These are phyloP conservation scores for Alternaria angustiovoidea DNA, from an alignment of 2,329 filamentous ascomycete species.

Conservation along the genomic window DNA sequence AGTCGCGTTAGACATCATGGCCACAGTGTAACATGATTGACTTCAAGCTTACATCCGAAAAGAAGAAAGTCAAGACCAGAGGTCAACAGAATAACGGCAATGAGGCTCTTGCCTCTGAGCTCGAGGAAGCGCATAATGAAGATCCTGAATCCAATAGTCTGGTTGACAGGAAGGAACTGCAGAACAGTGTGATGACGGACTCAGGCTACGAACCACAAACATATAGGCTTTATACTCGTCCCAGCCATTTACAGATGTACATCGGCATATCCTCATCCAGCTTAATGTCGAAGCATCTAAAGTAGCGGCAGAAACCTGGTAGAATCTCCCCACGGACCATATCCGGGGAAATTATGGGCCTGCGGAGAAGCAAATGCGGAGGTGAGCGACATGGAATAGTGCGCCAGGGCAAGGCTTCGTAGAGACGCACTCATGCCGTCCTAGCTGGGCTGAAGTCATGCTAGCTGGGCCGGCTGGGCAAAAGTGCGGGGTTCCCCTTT, in stretches of 20 bases:
- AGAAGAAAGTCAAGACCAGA: slow-evolving; percentile 27
- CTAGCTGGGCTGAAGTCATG: slow-evolving; percentile 7
- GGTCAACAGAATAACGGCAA: slow-evolving; percentile 21
- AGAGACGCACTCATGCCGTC: not conserved
- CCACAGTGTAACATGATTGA: too few relatives aligned
- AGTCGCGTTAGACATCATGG: not conserved
- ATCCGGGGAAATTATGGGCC: slow-evolving; percentile 22
- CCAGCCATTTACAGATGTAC: slow-evolving; percentile 1
- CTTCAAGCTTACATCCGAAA: slow-evolving; percentile 21
- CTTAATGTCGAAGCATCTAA: slow-evolving; percentile 5
- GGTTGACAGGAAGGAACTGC: not conserved
- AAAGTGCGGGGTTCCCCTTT: slow-evolving; percentile 14
- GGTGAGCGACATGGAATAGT: slow-evolving; percentile 1
- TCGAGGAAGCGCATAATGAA: slow-evolving; percentile 19
- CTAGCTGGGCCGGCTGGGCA: slow-evolving; percentile 13
- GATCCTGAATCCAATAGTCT: not conserved
- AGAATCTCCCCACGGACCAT: not conserved
- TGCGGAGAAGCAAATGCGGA: slow-evolving; percentile 16
- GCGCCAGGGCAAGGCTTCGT: slow-evolving; percentile 1
- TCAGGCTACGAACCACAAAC: not conserved
- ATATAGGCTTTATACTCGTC: slow-evolving; percentile 10
- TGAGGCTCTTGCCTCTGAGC: slow-evolving; percentile 24
- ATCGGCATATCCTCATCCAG: slow-evolving; percentile 16
- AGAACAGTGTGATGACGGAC: not conserved
- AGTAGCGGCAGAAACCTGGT: not conserved